phyloP scores from a whole-genome alignment of 2,329 filamentous ascomycete species.

The Penicillium concentricum region DNA sequence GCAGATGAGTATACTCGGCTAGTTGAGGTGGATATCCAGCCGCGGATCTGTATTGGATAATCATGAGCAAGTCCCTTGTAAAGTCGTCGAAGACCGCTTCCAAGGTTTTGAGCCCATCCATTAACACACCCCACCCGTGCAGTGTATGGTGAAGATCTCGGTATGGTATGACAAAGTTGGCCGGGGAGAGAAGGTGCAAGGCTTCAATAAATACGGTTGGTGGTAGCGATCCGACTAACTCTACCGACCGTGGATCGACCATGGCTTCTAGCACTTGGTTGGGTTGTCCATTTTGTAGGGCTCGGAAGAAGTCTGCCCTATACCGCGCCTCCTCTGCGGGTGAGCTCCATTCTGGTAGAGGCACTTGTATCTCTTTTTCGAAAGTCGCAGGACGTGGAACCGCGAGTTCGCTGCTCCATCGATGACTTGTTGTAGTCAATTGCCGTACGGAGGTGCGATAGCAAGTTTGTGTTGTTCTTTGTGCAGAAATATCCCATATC shows the following conservation, averaged over 20 bases:
- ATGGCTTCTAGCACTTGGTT: constrained; percentile 41
- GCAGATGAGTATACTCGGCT: constrained; percentile 53
- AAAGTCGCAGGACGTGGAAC: not conserved
- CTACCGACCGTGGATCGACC: constrained; percentile 30
- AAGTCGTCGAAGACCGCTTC: constrained; percentile 43
- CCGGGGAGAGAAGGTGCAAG: constrained; percentile 61
- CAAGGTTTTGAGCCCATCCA: constrained; percentile 43
- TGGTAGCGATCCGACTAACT: constrained; percentile 46
- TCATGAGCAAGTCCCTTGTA: constrained; percentile 34
- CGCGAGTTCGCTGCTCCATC: not conserved
- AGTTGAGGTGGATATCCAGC: constrained; percentile 41
- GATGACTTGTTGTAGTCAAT: constrained; percentile 3
- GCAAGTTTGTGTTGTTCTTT: not conserved
- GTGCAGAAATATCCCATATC: not conserved
- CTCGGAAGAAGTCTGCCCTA: constrained; percentile 21
- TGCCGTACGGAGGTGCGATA: not conserved
- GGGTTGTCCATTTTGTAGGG: constrained; percentile 40
- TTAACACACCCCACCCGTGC: constrained; percentile 49
- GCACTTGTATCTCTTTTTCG: not conserved
- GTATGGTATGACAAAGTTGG: constrained; percentile 49
- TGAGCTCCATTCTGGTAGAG: constrained; percentile 11
- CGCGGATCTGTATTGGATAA: constrained; percentile 40
- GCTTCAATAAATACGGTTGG: constrained; percentile 62
- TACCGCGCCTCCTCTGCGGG: constrained; percentile 13
- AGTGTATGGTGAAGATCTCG: constrained; percentile 49